Evolutionary conservation across 768 basidiomycete species (phyloP).

Genomic region (Mycena indigotica): DNA sequence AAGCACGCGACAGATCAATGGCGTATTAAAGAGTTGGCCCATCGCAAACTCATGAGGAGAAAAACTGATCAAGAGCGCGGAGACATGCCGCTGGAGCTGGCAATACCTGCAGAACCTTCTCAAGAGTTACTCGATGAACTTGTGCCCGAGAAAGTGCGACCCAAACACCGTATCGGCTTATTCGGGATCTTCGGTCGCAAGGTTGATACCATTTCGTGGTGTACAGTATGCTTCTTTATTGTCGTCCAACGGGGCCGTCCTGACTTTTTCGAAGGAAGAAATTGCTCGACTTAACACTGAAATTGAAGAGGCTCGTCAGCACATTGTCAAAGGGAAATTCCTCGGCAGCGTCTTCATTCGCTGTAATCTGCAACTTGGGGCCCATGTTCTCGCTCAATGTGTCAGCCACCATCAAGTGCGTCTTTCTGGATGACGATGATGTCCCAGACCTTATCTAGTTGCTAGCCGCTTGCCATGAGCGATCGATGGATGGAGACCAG

Average conservation of each 20-base stretch:
- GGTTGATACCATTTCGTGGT: conserved; percentile 70
- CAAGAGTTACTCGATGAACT: conserved; percentile 50
- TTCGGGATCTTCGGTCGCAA: conserved; percentile 57
- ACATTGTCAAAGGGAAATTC: conserved; percentile 46
- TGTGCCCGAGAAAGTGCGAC: conserved; percentile 51
- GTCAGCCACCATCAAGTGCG: conserved; percentile 53
- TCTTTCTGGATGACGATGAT: conserved; percentile 10
- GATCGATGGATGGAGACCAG: conserved; percentile 63
- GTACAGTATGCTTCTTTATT: conserved; percentile 40
- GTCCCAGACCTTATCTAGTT: neutral
- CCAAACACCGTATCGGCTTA: conserved; percentile 52
- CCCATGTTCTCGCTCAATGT: conserved; percentile 68
- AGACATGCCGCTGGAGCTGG: conserved; percentile 14
- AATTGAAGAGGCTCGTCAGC: conserved; percentile 44
- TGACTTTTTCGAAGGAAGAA: conserved; percentile 41
- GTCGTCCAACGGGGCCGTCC: neutral
- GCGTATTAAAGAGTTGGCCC: conserved; percentile 38
- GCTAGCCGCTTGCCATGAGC: conserved; percentile 56
- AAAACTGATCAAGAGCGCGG: conserved; percentile 33
- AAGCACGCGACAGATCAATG: conserved; percentile 43
- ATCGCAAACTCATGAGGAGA: conserved; percentile 34
- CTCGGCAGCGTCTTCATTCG: conserved; percentile 63
- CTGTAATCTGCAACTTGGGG: conserved; percentile 74
- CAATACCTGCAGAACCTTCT: conserved; percentile 28
- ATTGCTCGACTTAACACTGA: conserved; percentile 47